Evolutionary conservation across 2,329 filamentous ascomycete genomes (phyloP).

Genomic region (Juglanconis sp.): DNA sequence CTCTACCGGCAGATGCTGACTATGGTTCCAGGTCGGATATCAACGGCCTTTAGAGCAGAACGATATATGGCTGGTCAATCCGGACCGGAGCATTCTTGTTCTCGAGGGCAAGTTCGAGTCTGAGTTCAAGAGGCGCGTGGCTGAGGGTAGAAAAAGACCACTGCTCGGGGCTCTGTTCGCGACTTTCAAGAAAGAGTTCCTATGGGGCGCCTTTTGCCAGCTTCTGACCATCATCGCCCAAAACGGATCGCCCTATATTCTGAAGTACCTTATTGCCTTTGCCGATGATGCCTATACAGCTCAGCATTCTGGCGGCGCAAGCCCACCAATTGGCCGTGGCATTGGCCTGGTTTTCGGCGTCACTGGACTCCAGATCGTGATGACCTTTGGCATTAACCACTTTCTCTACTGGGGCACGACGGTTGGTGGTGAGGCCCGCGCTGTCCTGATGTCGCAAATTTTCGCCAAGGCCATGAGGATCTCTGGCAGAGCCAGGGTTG

Average conservation of each 20-base stretch:
- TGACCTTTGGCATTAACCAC: neutral
- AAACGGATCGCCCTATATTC: neutral
- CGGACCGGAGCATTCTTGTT: neutral
- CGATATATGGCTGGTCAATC: neutral
- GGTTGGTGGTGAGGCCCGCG: neutral
- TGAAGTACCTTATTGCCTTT: neutral
- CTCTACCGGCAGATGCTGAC: neutral
- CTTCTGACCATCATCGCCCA: neutral
- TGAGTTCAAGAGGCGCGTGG: neutral
- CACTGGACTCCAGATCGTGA: neutral
- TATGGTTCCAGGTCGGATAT: neutral
- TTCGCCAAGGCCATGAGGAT: neutral
- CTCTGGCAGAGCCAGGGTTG: neutral
- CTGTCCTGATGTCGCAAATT: neutral
- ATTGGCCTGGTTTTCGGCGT: neutral
- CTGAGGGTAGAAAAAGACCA: neutral
- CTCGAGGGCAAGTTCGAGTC: neutral
- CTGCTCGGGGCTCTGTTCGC: neutral
- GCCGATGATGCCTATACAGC: neutral
- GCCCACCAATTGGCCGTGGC: neutral
- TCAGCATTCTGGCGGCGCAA: neutral
- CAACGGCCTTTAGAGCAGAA: neutral
- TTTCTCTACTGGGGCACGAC: neutral
- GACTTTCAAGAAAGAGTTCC: neutral
- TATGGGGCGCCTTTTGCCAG: neutral